Base-by-base conservation (phyloP, 257 asterid genomes). In the Mentha longifolia region DNA sequence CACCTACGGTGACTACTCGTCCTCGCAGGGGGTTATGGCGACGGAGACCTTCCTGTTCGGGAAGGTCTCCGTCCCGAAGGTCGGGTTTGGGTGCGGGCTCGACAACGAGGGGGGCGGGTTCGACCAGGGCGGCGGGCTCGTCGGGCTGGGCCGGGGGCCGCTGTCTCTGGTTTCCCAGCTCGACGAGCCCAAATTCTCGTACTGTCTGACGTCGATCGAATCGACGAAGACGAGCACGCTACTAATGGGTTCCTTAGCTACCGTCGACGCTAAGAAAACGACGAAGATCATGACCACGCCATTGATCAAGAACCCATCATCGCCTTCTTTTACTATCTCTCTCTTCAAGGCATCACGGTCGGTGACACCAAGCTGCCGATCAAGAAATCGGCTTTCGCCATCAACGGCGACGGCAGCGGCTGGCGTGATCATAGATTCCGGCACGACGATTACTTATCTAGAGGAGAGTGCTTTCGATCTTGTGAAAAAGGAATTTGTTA, bases 351-450 rank as follows among this genome's bases (percentile, higher is more conserved):
- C 65, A 92, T 92, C 60, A 80, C 96, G 4, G 89, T 92, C 1
- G 98, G 98, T 8, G 87, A 72, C 16, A 87, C 83, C 15, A 84
- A 9, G 6, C 35, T 90, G 6, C 80, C 90, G 1, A 84, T 90
- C 74, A 45, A 83, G 42, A 70, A 79, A 49, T 79, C 93, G 0
- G 61, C 85, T 0, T 88, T 92, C 59, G 71, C 78, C 65, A 82
- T 88, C 75, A 80, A 80, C 1, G 45, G 61, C 0, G 97, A 92
- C 30, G 98, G 98, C 22, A 74, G 68, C 10, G 97, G 98, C 0
- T n/a, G 97, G 98, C n/a, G 52, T 88, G 85, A 92, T 92, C 16
- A 87, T 92, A 19, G 98, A 92, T 66, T 92, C 97, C 1, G 98
- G 98, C 22, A 92, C 98, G 0, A 92, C 98, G 1, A 85, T 92